phyloP scores from a whole-genome alignment of 441 rosid genomes.

The Arabidopsis lyrata region DNA sequence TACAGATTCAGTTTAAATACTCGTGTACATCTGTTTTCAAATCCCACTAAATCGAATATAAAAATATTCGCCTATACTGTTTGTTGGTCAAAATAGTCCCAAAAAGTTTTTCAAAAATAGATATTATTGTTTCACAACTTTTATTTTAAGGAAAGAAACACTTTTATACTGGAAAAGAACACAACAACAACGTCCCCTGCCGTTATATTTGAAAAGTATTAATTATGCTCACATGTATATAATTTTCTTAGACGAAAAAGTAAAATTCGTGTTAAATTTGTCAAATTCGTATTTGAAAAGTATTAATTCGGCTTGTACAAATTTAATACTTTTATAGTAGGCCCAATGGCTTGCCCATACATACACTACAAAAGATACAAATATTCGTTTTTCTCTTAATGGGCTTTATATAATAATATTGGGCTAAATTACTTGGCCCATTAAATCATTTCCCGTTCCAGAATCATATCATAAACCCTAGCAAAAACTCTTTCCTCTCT shows the following conservation, averaged over 20 bases:
- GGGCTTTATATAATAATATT: background rate
- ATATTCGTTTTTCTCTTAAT: background rate
- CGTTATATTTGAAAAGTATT: constrained; percentile 26
- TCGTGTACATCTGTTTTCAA: too few relatives aligned
- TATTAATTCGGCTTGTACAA: too few relatives aligned
- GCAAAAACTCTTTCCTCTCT: constrained; percentile 9
- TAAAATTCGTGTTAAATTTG: background rate
- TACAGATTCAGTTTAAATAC: constrained; percentile 1
- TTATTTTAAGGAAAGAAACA: background rate
- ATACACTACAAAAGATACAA: too few relatives aligned
- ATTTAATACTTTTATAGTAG: background rate
- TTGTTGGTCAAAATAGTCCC: background rate
- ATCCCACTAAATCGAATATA: too few relatives aligned
- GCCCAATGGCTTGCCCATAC: background rate
- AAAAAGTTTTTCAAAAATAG: background rate
- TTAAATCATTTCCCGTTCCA: background rate
- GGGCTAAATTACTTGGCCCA: constrained; percentile 22
- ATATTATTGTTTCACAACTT: background rate
- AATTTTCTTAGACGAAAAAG: background rate
- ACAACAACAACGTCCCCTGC: background rate
- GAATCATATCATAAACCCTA: constrained; percentile 49
- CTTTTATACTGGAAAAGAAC: background rate
- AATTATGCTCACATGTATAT: background rate
- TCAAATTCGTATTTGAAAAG: too few relatives aligned
- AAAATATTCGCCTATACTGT: background rate